Percentiles rank a stretch among this genome's conserved stretches.
phyloP scores from a whole-genome alignment of 139 green algal species.

The Micromonas commoda region DNA sequence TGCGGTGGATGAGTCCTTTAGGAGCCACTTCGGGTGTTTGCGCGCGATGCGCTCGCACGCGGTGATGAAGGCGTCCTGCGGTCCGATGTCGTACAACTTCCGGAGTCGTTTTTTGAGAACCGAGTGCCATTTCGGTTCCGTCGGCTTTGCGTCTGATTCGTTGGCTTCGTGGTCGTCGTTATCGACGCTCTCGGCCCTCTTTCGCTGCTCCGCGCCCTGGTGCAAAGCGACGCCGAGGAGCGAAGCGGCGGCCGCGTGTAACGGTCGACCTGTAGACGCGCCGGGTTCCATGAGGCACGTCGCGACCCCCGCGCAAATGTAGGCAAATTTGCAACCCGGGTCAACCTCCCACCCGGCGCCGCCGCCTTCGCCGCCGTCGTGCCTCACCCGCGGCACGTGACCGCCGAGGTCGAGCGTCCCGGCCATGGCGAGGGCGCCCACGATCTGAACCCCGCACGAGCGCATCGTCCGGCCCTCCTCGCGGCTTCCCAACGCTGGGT shows the following conservation, averaged over 20 bases:
- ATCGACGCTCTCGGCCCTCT: background rate
- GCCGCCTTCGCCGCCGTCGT: background rate
- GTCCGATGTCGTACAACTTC: background rate
- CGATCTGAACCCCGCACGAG: slow-evolving; percentile 1
- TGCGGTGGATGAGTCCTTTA: background rate
- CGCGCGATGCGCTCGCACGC: background rate
- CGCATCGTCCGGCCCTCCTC: background rate
- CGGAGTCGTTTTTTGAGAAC: background rate
- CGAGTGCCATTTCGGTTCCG: background rate
- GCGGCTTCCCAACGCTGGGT: background rate
- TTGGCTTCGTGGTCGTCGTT: background rate
- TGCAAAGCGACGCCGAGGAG: background rate
- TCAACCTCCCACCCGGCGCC: background rate
- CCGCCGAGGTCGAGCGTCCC: background rate
- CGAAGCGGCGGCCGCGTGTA: background rate
- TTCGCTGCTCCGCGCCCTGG: background rate
- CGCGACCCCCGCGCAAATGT: background rate
- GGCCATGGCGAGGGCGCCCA: background rate
- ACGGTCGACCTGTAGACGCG: background rate
- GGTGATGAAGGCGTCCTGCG: background rate
- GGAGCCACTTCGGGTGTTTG: background rate
- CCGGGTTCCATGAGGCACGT: background rate
- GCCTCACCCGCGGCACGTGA: background rate
- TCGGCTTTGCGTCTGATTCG: background rate
- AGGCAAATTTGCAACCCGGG: background rate